Conservation (phyloP, 495 filamentous ascomycete species). For the Neurospora pannonica region DNA sequence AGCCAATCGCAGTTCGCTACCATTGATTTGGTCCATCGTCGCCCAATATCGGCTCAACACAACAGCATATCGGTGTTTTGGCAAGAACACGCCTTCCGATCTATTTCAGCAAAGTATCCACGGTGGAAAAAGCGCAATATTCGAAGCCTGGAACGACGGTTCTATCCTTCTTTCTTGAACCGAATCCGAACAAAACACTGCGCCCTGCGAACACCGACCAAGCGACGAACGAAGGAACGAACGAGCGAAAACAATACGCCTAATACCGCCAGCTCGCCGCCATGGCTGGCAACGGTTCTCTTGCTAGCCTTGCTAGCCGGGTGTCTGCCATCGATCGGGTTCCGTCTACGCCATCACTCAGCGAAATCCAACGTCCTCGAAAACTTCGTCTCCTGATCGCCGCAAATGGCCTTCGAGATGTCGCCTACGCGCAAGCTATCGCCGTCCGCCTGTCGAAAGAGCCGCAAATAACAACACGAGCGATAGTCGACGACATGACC, state of each 20-base stretch:
- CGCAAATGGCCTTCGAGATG: constrained; percentile 41
- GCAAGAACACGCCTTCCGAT: not conserved
- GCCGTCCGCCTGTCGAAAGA: constrained; percentile 48
- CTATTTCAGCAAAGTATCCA: not conserved
- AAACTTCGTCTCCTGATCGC: constrained; percentile 43
- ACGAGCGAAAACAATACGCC: not conserved
- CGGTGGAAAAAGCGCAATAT: not conserved
- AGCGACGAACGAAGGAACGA: not conserved
- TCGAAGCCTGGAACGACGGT: not conserved
- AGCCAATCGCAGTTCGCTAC: not conserved
- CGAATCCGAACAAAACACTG: not conserved
- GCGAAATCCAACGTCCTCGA: constrained; percentile 31
- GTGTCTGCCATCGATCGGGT: constrained; percentile 1
- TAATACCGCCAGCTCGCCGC: not conserved
- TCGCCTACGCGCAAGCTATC: constrained; percentile 42
- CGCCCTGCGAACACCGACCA: not conserved
- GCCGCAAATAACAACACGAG: constrained; percentile 42
- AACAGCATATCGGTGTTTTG: not conserved
- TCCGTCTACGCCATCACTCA: constrained; percentile 26
- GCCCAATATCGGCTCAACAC: not conserved
- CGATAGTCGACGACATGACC: constrained; percentile 44
- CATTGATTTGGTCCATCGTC: not conserved
- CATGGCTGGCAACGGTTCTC: not conserved
- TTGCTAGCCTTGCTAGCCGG: not conserved
- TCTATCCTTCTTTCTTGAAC: not conserved